Evolutionary conservation across 2,329 filamentous ascomycete species (phyloP), one percentile per base, ranked within the genome.

Genomic region (Rosellinia necatrix): DNA sequence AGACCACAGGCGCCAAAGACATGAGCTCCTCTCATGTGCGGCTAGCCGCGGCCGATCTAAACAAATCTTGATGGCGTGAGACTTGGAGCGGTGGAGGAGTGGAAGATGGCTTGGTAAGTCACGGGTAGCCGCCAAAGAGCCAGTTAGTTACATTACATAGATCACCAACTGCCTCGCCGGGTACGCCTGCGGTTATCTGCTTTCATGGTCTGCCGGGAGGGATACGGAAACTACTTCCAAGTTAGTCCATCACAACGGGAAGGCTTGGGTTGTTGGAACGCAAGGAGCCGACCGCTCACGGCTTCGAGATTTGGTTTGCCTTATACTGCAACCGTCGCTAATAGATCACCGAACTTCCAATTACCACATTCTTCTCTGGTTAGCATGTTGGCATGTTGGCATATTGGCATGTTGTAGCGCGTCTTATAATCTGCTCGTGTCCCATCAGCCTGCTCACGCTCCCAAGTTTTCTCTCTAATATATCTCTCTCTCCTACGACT

Each of bases 271-370:
- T 17, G 51, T 54, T 38, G 35, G 17, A n/a, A 64, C 58, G 62
- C 63, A 66, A 59, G 55, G 43, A 64, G 55, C 64, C 64, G 49
- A 30, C 27, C 21, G 4, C 41, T 27, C 40, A 25, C 38, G 41
- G 43, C 51, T 43, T 47, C 22, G 8, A 24, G 32, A 30, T 32
- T 40, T 58, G 51, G 50, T 58, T 60, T 58, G 51, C 35, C 41
- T 43, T 37, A 19, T 56, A 41, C 34, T n/a, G n/a, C n/a, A n/a
- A n/a, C 15, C 37, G 8, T 47, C 7, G 21, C 37, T 4, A 9
- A 24, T 15, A 12, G n/a, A n/a, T n/a, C n/a, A n/a, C n/a, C n/a
- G n/a, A n/a, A n/a, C 9, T 12, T 30, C 22, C 19, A 10, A 47
- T 9, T 15, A 32, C 34, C 4, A 42, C 24, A n/a, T 35, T 3